Evolutionary conservation across 2,329 filamentous ascomycete species (phyloP), one percentile per base, ranked within the genome.

Genomic region (Aurifilum marmelostoma): DNA sequence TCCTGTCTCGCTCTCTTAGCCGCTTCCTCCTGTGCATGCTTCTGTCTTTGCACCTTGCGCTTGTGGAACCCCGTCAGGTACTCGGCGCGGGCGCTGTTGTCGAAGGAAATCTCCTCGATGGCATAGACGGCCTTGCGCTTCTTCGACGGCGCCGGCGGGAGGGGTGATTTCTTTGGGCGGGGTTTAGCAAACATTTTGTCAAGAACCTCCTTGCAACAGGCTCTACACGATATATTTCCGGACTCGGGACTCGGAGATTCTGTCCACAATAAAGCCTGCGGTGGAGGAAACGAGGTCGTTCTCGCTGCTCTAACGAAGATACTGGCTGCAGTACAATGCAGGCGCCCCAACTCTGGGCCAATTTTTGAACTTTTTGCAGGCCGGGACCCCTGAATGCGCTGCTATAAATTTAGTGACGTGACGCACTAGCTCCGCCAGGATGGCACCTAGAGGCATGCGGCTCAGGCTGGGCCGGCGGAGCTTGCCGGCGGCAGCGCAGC

Each of bases 41-140:
- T 97, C 73, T 90, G 89, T 50, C 96, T 88, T 78, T 93, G 91
- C 66, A 92, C 82, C 80, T 97, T 98, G 79, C 96, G 91, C 85
- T 98, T 99, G 83, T 95, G 94, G 81, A 99, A 99, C 2, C 96
- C 96, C 0, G 94, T 97, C 69, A 99, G 85, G 77, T 92, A 99
- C 76, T 98, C 94, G 73, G 91, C 83, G 73, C 96, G 90, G 60
- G 92, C 92, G 71, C 86, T 85, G 71, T 86, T 82, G 81, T 99
- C 94, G 81, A 98, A 99, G 65, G 84, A 88, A 79, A 99, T 91
- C 78, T 97, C 93, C 76, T 94, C 92, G 70, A 92, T 84, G 52
- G 83, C 81, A 60, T 84, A 82, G 18, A 84, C 77, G 71, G 80
- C 79, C 78, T 91, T 92, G 73, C 91, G 85, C 76, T 89, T 91